Base-by-base conservation (phyloP, 805 yeast species). In the Suhomyces pyralidae region DNA sequence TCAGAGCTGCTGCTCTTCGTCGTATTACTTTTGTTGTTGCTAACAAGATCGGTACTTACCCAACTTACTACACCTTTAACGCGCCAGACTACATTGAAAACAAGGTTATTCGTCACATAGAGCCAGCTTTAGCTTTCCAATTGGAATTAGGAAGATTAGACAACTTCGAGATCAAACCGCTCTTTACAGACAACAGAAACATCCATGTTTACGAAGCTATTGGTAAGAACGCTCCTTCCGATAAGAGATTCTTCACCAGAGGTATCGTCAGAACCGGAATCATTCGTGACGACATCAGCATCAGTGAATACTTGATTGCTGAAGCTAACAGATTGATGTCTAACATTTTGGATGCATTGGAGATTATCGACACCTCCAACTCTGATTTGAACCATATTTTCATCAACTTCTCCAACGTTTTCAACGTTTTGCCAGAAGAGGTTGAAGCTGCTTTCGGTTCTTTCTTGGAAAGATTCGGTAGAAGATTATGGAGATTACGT, bases 401-500 rank as follows among this genome's bases (percentile, higher is more conserved):
- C 78, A 93, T 94, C 72, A 93, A 94, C 76, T 94, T 94, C 73
- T 87, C 97, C 50, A 96, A 97, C 58, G 93, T 90, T 32, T 94
- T 96, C 81, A 91, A 91, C 60, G 88, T 94, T 53, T 84, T 90
- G 55, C 97, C 98, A 45, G 89, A 87, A 63, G 98, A 94, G 74
- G 97, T 94, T 56, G 97, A 93, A 73, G 91, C 90, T 57, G 97
- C 99, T 3, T 92, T 94, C 71, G 98, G 97, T 59, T 96, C 97
- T 19, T 94, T 94, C 84, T 80, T 94, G 75, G 97, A 93, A 74
- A 85, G 99, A 74, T 94, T 94, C 61, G 99, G 99, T 57, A 84
- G 97, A 76, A 83, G 97, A 71, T 81, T 94, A 67, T 90, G 98
- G 96, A 84, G 98, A 76, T 80, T 96, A 64, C 85, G 99, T 65